Evolutionary conservation across 2,329 filamentous ascomycete species (phyloP), one percentile per base, ranked within the genome.

Genomic region (Penicillium sp.): DNA sequence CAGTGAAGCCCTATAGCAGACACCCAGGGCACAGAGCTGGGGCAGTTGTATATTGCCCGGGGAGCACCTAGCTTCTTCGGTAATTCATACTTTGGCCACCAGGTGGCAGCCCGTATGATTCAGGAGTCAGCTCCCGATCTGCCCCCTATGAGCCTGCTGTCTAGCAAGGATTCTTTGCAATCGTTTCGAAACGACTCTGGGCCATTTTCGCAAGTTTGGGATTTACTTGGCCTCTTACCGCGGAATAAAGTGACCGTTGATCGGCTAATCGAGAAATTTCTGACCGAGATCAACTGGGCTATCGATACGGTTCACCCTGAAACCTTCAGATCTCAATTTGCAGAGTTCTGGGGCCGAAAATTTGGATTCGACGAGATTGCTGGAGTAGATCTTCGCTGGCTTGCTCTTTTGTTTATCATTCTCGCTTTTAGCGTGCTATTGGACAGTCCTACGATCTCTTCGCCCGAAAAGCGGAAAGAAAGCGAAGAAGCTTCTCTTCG

Each of bases 361-460:
- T 69, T 64, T 37, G 70, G 70, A 17, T 66, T 66, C 37, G 69
- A 72, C 39, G 69, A 72, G 50, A 63, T 71, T 24, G 63, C 66
- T 0, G 65, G 65, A 2, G 63, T 72, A 4, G 70, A 72, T 51
- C 57, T 73, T 7, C 61, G 70, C 2, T 73, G 70, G 70, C 61
- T 72, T n/a, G 64, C 69, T 12, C 56, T 72, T 17, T 53, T 72
- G 0, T 72, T 73, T 48, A 70, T 71, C 15, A 64, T 72, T 5
- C 58, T 73, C 10, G 68, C 70, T 10, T 71, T 68, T 41, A 67
- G 68, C 2, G 69, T 64, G 2, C 58, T 71, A 0, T 48, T 73
- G 2, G 67, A 71, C 40, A 64, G 65, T 35, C 67, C 68, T 2
- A 52, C 57, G 2, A 61, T 59, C 8, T 53, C 57, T 29, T 65